These are phyloP conservation scores for Podospora anserina DNA, from an alignment of 495 filamentous ascomycete species.

Conservation along the genomic window DNA sequence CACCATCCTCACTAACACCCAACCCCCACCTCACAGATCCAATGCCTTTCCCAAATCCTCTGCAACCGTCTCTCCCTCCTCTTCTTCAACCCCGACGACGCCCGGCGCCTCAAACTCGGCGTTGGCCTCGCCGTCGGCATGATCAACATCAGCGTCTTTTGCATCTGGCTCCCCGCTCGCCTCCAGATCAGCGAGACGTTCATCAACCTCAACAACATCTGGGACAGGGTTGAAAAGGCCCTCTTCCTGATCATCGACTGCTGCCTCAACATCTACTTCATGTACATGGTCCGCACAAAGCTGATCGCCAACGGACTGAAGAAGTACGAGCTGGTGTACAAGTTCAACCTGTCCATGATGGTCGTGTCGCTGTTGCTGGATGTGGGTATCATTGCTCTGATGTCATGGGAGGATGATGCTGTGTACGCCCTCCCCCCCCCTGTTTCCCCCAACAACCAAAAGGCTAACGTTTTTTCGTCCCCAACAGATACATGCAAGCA, in stretches of 20 bases:
- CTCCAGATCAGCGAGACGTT: constrained; percentile 33
- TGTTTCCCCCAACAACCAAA: too few species aligned
- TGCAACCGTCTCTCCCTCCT: constrained; percentile 48
- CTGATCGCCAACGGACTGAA: constrained; percentile 47
- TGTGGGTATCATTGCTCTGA: constrained; percentile 35
- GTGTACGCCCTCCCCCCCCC: constrained; percentile 21
- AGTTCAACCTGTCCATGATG: constrained; percentile 51
- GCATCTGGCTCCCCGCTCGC: constrained; percentile 51
- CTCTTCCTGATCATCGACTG: constrained; percentile 48
- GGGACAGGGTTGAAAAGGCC: constrained; percentile 51
- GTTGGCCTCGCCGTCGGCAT: constrained; percentile 39
- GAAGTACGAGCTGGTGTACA: constrained; percentile 48
- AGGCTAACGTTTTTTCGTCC: too few species aligned
- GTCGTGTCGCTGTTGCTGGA: constrained; percentile 50
- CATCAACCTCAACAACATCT: constrained; percentile 42
- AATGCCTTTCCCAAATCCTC: constrained; percentile 49
- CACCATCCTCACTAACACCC: neutral
- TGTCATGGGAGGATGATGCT: constrained; percentile 30
- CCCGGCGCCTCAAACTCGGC: constrained; percentile 33
- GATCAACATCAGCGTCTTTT: constrained; percentile 50
- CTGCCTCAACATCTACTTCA: constrained; percentile 49
- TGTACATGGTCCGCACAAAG: constrained; percentile 42
- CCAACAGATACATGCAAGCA: constrained; percentile 48
- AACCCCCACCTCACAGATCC: constrained; percentile 27
- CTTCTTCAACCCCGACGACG: constrained; percentile 32